Evolutionary conservation across 306 rosid genomes (phyloP).

Genomic region (Ormosia semicastrata): DNA sequence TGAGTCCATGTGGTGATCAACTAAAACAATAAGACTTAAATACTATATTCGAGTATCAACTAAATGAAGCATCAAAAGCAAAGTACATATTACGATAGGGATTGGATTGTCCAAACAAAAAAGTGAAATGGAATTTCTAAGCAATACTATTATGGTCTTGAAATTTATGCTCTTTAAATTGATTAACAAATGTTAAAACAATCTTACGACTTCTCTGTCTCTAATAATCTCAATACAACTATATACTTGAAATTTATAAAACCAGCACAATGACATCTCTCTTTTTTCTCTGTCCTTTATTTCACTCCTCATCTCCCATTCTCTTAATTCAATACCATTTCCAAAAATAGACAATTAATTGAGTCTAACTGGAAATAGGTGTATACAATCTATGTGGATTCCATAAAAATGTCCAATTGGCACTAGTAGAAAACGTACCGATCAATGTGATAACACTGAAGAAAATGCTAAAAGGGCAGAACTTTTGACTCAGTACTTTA

Average conservation of each 20-base stretch:
- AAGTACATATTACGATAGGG: neutral
- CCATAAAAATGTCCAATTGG: neutral
- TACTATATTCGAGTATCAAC: neutral
- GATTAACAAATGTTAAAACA: neutral
- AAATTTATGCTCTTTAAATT: slow-evolving; percentile 5
- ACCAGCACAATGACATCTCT: neutral
- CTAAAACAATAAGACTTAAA: neutral
- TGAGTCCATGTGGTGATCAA: neutral
- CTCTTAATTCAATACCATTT: neutral
- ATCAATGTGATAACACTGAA: neutral
- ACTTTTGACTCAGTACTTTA: neutral
- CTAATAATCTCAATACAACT: neutral
- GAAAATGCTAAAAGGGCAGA: neutral
- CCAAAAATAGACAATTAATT: neutral
- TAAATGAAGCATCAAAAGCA: neutral
- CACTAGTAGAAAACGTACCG: neutral
- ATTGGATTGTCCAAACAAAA: neutral
- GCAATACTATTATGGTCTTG: neutral
- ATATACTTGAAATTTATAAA: neutral
- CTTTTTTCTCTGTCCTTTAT: neutral
- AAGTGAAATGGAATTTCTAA: slow-evolving; percentile 6
- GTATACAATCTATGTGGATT: neutral
- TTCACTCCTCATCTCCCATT: neutral
- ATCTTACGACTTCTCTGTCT: neutral
- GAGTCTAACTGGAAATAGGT: neutral